Base-by-base conservation (phyloP, 1,284 basidiomycete species). In the Wolfiporia cocos region DNA sequence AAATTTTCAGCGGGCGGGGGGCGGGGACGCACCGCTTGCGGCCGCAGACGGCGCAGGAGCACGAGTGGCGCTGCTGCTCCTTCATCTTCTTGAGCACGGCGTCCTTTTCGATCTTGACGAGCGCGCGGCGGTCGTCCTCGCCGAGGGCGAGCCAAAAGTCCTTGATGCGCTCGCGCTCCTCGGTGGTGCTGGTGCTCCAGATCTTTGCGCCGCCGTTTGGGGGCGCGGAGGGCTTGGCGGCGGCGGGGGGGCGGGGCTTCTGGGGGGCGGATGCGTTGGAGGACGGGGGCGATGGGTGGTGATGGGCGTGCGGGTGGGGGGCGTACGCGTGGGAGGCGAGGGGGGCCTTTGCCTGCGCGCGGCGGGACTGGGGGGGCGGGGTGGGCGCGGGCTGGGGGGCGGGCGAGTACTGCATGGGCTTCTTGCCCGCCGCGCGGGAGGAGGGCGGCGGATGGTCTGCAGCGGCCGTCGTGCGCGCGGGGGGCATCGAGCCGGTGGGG, bases 21-120 rank as follows among this genome's bases (percentile, higher is more conserved):
- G 61, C 55, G 55, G 54, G 44, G 57, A 79, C 87, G 53, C 61
- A 90, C 86, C 92, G 86, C 76, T 99, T 99, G 59, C 95, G 74
- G 30, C 92, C 92, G 67, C 95, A 99, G 26, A 99, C 94, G 17
- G 92, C 93, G 68, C 95, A 99, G 51, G 81, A 83, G 64, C 95
- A 99, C 49, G 81, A 86, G 63, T 96, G 92, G 61, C 90, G 91
- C 76, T 96, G 93, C 73, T 96, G 92, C 65, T 96, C 95, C 74
- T 97, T 97, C 92, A 99, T 98, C 80, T 96, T 97, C 64, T 80
- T 81, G 48, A 98, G 69, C 21, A 99, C 94, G 12, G 91, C 91
- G 63, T 98, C 92, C 70, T 98, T 97, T 73, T 99, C 95, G 55
- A 97, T 81, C 71, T 91, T 88, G 61, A 99, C 89, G 44, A 99